Conservation (phyloP, 257 asterid genomes). For the Gardenia jasminoides region DNA sequence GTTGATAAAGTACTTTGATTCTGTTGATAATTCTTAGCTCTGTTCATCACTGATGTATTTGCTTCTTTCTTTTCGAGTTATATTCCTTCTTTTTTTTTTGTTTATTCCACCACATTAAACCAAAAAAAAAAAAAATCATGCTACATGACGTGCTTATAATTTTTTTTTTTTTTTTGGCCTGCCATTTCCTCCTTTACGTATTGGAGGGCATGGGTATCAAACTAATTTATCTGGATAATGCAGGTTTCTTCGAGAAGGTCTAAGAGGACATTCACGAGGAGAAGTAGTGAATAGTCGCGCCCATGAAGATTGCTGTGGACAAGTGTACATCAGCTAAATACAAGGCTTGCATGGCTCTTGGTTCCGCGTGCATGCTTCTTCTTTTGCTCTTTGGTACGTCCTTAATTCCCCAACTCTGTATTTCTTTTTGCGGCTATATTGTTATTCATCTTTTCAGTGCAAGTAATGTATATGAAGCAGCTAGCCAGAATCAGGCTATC, state of each 20-base stretch:
- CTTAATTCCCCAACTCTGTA: neutral
- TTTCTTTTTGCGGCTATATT: too few species aligned
- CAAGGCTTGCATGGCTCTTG: neutral
- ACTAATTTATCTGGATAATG: neutral
- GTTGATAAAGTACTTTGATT: neutral
- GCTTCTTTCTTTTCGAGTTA: neutral
- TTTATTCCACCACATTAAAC: neutral
- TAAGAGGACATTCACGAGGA: neutral
- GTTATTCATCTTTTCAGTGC: neutral
- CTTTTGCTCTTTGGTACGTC: constrained; percentile 14
- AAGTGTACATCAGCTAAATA: neutral
- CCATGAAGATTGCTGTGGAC: constrained; percentile 2
- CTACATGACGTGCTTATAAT: neutral
- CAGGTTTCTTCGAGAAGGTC: neutral
- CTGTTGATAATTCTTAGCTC: too few species aligned
- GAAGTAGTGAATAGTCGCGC: neutral
- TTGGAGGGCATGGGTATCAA: neutral
- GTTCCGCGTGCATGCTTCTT: constrained; percentile 14
- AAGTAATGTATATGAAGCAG: neutral
- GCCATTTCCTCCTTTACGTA: neutral
- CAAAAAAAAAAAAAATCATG: too few species aligned
- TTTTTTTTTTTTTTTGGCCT: too few species aligned
- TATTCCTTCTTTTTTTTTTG: neutral
- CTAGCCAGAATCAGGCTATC: neutral
- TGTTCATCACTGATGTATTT: too few species aligned